Conservation (phyloP, 148 eudicot species). For the Nepenthes mirabilis region DNA sequence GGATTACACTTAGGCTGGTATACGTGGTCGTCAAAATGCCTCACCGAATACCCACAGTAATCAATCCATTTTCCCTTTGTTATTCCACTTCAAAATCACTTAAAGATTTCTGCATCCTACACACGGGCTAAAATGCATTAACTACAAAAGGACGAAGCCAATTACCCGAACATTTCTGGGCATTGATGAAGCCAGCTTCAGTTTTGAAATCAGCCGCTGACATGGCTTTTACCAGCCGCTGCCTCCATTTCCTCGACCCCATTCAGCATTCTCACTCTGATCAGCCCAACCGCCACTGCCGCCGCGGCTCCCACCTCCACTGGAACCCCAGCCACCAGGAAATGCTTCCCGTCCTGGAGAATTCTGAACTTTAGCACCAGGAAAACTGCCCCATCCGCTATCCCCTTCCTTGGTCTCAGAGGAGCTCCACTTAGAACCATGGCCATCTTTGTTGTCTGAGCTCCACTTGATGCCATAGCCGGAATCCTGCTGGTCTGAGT, state of each 20-base stretch:
- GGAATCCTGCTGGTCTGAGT: slow-evolving; percentile 30
- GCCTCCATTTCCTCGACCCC: slow-evolving; percentile 17
- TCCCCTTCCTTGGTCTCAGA: slow-evolving; percentile 23
- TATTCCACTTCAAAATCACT: no score
- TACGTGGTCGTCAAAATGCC: no score
- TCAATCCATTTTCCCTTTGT: no score
- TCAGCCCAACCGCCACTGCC: slow-evolving; percentile 17
- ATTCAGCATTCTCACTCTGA: slow-evolving; percentile 12
- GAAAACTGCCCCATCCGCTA: slow-evolving; percentile 49
- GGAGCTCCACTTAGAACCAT: slow-evolving; percentile 27
- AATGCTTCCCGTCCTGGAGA: slow-evolving; percentile 81
- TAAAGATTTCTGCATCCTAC: no score
- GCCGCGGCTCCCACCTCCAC: slow-evolving; percentile 6
- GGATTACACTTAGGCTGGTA: no score
- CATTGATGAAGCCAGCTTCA: no score
- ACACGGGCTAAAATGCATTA: no score
- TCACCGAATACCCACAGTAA: no score
- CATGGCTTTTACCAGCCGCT: no score
- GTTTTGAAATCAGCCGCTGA: no score
- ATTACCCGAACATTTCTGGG: no score
- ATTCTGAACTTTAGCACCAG: slow-evolving; percentile 73
- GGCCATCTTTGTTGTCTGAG: slow-evolving; percentile 16
- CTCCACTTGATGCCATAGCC: slow-evolving; percentile 27
- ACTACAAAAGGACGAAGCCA: no score
- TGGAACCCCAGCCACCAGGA: slow-evolving; percentile 26